Base-by-base conservation (phyloP, 2,329 filamentous ascomycete species). In the Zasmidium angulare region DNA sequence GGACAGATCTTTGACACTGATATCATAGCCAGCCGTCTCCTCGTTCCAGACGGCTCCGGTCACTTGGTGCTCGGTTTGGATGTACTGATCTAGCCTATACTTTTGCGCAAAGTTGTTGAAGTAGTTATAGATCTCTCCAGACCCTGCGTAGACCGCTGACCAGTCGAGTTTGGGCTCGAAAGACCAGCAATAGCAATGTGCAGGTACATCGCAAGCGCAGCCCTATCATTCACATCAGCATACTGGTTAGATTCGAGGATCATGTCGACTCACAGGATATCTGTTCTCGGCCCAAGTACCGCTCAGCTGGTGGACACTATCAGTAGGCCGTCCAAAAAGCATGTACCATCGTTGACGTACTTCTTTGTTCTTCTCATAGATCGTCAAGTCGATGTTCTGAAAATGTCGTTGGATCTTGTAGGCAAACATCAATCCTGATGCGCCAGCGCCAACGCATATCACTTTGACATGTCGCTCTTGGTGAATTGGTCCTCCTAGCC, bases 341-440 rank as follows among this genome's bases (percentile, higher is more conserved):
- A 21, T 29, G 9, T 26, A 20, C 20, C 36, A 19, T 22, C 52
- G 10, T 26, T 26, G 3, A 20, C 48, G n/a, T 12, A 57, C 55
- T 23, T 53, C 49, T 23, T 53, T 12, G 46, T 82, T 81, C 69
- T 82, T 82, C 65, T 83, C 80, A 59, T 79, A 82, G 1, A 82
- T 67, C 7, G 67, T 69, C 53, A 74, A 46, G 11, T 64, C 72
- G 67, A 75, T 79, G 60, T 80, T 78, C 11, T 66, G 65, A 55
- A 82, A 79, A 31, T 76, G 74, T 26, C 72, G 72, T 59, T 76
- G 75, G 7, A 82, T 68, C 67, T 82, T 82, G 72, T 81, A 81
- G 17, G 79, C 79, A 64, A 81, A 70, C 40, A 76, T 65, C 0
- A 82, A 70, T 1, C 80, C 81, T 2, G 79, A 78, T 1, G 78